These are phyloP conservation scores for Alternaria rosae DNA, from an alignment of 2,329 filamentous ascomycete genomes.

Conservation along the genomic window DNA sequence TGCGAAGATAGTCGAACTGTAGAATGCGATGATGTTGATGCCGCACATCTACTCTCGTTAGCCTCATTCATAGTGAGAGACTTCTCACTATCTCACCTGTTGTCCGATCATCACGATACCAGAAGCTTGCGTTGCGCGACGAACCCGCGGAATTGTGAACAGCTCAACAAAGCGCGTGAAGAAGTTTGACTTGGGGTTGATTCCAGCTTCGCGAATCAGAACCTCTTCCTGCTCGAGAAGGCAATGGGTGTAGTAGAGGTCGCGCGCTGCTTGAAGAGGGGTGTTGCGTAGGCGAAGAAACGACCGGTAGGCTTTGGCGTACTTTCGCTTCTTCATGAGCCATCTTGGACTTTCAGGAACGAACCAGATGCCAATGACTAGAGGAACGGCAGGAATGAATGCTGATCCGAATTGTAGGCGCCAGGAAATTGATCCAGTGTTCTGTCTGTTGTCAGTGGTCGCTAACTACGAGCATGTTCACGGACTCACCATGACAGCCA, in stretches of 20 bases:
- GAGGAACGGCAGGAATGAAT: constrained; percentile 50
- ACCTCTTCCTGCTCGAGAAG: constrained; percentile 47
- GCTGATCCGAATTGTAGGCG: constrained; percentile 51
- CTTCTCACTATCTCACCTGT: constrained; percentile 44
- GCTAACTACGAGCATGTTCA: neutral
- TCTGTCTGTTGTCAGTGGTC: constrained; percentile 18
- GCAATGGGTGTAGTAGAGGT: constrained; percentile 53
- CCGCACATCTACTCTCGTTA: constrained; percentile 56
- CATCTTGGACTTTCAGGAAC: constrained; percentile 52
- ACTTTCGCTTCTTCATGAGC: constrained; percentile 53
- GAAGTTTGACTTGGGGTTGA: constrained; percentile 48
- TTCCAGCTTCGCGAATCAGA: constrained; percentile 40
- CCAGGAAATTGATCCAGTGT: constrained; percentile 48
- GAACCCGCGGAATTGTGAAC: constrained; percentile 73
- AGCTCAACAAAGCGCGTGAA: constrained; percentile 60
- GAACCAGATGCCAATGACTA: constrained; percentile 51
- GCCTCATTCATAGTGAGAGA: neutral
- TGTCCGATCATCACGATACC: constrained; percentile 78
- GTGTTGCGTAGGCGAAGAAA: constrained; percentile 50
- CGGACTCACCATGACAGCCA: constrained; percentile 45
- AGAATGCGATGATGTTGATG: constrained; percentile 60
- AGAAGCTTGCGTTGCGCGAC: constrained; percentile 77
- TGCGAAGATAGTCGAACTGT: constrained; percentile 59
- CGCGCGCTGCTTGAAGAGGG: constrained; percentile 52
- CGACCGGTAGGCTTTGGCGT: constrained; percentile 50